These are phyloP conservation scores for Azolla pinnata DNA, from an alignment of 75 land plant genomes.

Conservation along the genomic window DNA sequence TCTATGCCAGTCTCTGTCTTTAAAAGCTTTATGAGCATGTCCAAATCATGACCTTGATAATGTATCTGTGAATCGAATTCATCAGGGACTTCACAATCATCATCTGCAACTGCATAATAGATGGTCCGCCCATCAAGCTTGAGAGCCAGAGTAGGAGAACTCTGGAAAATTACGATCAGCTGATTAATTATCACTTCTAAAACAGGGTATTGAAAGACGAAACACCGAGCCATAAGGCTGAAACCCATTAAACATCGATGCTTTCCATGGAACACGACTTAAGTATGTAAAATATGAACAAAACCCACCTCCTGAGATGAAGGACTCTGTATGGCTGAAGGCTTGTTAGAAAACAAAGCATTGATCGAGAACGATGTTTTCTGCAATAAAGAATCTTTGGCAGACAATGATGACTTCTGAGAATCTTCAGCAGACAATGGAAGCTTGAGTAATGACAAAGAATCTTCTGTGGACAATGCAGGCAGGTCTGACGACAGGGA, in stretches of 20 bases:
- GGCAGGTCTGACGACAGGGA: too few relatives aligned
- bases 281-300: background rate
- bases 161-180: too few relatives aligned
- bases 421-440: too few relatives aligned
- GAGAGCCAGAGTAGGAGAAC: constrained; percentile 5
- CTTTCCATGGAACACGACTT: background rate
- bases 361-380: background rate
- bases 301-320: constrained; percentile 1
- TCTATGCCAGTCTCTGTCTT: constrained; percentile 49
- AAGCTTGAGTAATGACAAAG: too few relatives aligned
- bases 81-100: constrained; percentile 48
- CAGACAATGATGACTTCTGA: too few relatives aligned
- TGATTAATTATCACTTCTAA: too few relatives aligned
- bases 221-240: background rate
- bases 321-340: background rate
- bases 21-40: constrained; percentile 43
- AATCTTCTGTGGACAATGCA: too few relatives aligned
- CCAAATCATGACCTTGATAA: constrained; percentile 55
- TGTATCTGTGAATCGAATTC: constrained; percentile 24
- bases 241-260: background rate
- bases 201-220: too few relatives aligned
- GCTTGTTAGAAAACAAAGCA: background rate
- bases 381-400: too few relatives aligned
- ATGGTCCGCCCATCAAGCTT: constrained; percentile 64
- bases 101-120: constrained; percentile 53